These are phyloP conservation scores for Papiliotrema fonsecae DNA, from an alignment of 1,284 basidiomycete species.

Conservation along the genomic window DNA sequence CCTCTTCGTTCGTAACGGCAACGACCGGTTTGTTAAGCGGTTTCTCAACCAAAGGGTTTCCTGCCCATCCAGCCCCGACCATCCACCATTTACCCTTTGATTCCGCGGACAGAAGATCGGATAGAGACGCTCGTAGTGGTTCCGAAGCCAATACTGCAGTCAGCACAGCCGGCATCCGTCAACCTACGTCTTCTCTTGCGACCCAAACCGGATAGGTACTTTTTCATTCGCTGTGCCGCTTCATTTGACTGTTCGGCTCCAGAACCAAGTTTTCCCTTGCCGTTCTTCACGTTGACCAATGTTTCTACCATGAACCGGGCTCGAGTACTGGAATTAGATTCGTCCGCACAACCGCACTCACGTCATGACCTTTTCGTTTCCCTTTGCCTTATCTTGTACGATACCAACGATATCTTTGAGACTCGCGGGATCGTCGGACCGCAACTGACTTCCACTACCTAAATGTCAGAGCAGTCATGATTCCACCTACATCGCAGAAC, in stretches of 20 bases:
- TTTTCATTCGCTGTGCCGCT: constrained; percentile 66
- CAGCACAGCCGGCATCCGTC: background rate
- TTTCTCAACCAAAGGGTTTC: constrained; percentile 73
- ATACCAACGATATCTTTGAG: constrained; percentile 55
- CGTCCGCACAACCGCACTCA: constrained; percentile 37
- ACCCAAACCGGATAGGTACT: constrained; percentile 66
- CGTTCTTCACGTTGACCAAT: constrained; percentile 81
- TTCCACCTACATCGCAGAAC: constrained; percentile 67
- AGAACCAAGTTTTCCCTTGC: constrained; percentile 64
- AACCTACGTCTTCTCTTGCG: constrained; percentile 68
- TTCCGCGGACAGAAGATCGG: constrained; percentile 79
- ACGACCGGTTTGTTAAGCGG: constrained; percentile 18
- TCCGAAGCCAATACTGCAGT: constrained; percentile 69
- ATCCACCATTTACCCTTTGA: constrained; percentile 98
- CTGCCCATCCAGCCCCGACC: constrained; percentile 92
- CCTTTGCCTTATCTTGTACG: constrained; percentile 67
- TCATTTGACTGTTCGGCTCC: constrained; percentile 62
- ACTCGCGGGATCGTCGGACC: constrained; percentile 58
- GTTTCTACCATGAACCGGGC: constrained; percentile 92
- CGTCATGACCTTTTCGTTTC: constrained; percentile 59
- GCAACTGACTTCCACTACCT: constrained; percentile 81
- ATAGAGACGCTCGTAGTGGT: constrained; percentile 72
- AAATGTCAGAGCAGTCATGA: constrained; percentile 1
- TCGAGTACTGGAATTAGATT: constrained; percentile 23
- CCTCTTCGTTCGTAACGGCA: constrained; percentile 41